A percentile compares a stretch with the other conserved stretches of the same genome.
Evolutionary conservation across 768 basidiomycete species (phyloP).

Genomic region (Auricularia auricula-judae): DNA sequence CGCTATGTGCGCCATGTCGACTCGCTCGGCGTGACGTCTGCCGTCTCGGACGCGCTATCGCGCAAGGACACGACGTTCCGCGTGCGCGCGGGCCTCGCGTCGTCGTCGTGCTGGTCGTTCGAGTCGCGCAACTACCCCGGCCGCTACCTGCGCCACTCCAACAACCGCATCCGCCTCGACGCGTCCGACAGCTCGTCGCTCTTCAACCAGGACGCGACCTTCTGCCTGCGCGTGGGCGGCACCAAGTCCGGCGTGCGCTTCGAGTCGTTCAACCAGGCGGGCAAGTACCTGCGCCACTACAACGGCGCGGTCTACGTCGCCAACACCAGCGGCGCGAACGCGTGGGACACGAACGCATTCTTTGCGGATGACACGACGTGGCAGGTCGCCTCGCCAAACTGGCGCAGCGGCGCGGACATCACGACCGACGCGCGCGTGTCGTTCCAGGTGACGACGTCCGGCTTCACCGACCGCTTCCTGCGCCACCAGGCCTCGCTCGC

Average conservation of each 20-base stretch:
- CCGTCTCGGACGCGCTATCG: not conserved
- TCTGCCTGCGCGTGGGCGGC: not conserved
- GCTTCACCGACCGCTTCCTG: not conserved
- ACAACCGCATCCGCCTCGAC: not conserved
- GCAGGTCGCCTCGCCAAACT: not conserved
- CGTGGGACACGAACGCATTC: not conserved
- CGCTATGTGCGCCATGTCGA: not conserved
- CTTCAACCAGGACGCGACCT: not conserved
- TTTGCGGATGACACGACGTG: not conserved
- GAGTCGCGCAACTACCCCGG: not conserved
- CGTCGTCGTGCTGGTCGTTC: not conserved
- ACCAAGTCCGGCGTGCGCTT: not conserved
- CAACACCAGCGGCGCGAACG: not conserved
- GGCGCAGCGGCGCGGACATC: conserved; percentile 1
- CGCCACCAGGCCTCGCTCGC: not conserved
- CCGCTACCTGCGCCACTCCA: not conserved
- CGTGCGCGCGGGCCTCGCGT: not conserved
- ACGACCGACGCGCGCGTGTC: not conserved
- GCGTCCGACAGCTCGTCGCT: not conserved
- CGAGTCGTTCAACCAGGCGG: not conserved
- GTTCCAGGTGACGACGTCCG: not conserved
- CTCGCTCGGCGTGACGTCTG: not conserved
- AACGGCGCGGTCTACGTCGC: not conserved
- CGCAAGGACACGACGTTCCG: not conserved
- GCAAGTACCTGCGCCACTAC: not conserved